Conservation (phyloP, 2,329 filamentous ascomycete genomes). For the Exophiala sideris region DNA sequence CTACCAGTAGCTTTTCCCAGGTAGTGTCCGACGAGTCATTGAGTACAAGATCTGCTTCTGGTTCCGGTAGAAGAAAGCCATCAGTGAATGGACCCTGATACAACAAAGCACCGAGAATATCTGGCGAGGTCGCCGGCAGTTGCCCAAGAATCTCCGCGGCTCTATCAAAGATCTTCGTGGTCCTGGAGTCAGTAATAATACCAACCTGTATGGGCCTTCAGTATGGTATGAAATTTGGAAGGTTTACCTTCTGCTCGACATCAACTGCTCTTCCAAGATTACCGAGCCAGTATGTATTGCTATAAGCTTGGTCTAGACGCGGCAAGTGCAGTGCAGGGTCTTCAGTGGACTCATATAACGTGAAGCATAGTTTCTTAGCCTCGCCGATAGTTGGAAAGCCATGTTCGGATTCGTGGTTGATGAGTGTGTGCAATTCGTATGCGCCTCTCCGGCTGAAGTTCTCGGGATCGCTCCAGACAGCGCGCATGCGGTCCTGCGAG, state of each 20-base stretch:
- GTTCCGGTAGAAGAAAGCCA: background rate
- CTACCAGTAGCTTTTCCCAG: slow-evolving; percentile 1
- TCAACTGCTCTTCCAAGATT: slow-evolving; percentile 2
- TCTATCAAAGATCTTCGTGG: background rate
- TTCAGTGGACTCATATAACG: background rate
- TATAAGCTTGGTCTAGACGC: slow-evolving; percentile 9
- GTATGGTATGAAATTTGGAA: background rate
- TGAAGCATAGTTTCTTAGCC: background rate
- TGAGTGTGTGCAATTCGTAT: background rate
- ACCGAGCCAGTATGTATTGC: slow-evolving; percentile 1
- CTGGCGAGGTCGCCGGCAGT: slow-evolving; percentile 1
- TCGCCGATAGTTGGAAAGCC: background rate
- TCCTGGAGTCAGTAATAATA: background rate
- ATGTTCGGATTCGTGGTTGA: slow-evolving; percentile 3
- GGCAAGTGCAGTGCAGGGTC: background rate
- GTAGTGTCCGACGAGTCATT: background rate
- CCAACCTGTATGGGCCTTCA: no score
- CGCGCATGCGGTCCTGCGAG: background rate
- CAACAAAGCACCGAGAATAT: background rate
- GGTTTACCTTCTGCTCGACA: slow-evolving; percentile 3
- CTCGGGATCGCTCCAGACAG: slow-evolving; percentile 1
- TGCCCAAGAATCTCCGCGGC: slow-evolving; percentile 1
- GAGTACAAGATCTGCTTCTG: background rate
- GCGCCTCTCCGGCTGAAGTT: background rate
- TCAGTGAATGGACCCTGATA: background rate